Conservation (phyloP, 2,329 filamentous ascomycete genomes). For the Balansia obtecta region DNA sequence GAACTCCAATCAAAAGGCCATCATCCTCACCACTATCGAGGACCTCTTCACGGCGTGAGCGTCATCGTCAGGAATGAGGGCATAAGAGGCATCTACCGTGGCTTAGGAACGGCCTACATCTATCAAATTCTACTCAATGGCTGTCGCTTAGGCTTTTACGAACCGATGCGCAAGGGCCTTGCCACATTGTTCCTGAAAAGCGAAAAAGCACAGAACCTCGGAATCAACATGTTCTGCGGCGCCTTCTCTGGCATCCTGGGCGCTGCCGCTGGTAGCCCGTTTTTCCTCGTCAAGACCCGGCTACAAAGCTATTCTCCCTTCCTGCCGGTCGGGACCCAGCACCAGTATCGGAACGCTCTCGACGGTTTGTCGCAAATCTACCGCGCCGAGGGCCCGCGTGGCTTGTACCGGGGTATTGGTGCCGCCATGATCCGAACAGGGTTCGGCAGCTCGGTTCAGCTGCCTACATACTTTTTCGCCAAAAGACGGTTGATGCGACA, state of each 20-base stretch:
- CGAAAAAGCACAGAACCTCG: slow-evolving; percentile 65
- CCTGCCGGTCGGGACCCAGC: slow-evolving; percentile 91
- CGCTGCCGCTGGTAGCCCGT: slow-evolving; percentile 84
- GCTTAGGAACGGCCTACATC: slow-evolving; percentile 82
- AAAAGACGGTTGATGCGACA: slow-evolving; percentile 77
- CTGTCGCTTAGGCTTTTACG: slow-evolving; percentile 94
- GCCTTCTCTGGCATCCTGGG: slow-evolving; percentile 82
- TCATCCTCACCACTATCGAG: slow-evolving; percentile 78
- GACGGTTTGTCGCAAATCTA: slow-evolving; percentile 80
- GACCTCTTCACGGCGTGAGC: slow-evolving; percentile 79
- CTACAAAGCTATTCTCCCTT: slow-evolving; percentile 90
- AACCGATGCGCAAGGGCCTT: slow-evolving; percentile 69
- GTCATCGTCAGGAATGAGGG: slow-evolving; percentile 91
- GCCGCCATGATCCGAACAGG: slow-evolving; percentile 94
- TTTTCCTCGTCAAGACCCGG: slow-evolving; percentile 95
- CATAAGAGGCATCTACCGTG: slow-evolving; percentile 70
- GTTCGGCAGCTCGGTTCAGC: slow-evolving; percentile 88
- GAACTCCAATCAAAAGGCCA: slow-evolving; percentile 81
- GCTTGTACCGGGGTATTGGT: slow-evolving; percentile 79
- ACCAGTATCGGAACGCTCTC: slow-evolving; percentile 73
- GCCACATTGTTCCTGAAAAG: slow-evolving; percentile 61
- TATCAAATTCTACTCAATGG: slow-evolving; percentile 96
- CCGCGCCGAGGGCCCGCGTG: slow-evolving; percentile 59
- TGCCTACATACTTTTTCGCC: slow-evolving; percentile 96
- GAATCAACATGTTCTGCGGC: slow-evolving; percentile 87